Conservation (phyloP, 2,329 filamentous ascomycete species). For the Helotiales sp. region DNA sequence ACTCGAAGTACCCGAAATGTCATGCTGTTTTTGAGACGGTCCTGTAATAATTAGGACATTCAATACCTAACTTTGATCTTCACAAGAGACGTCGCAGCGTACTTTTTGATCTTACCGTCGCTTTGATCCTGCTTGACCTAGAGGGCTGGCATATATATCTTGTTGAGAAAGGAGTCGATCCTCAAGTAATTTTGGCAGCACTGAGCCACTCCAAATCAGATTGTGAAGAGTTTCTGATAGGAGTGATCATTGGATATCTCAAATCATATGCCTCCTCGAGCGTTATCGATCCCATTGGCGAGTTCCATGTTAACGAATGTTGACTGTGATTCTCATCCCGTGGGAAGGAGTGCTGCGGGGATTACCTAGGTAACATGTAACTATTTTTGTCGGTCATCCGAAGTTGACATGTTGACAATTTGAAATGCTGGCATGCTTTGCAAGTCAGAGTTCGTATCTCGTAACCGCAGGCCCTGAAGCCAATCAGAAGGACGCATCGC, state of each 20-base stretch:
- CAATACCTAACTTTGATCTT: not conserved
- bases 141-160: too few species aligned
- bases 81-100: not conserved
- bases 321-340: not conserved
- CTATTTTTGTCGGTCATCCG: not conserved
- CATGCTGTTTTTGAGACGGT: not conserved
- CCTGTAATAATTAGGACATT: not conserved
- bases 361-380: too few species aligned
- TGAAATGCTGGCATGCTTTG: not conserved
- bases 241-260: too few species aligned
- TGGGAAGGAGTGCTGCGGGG: not conserved
- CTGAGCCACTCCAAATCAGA: not conserved
- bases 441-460: not conserved
- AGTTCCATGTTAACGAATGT: not conserved
- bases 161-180: not conserved
- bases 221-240: too few species aligned
- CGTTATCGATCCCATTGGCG: not conserved
- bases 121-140: too few species aligned
- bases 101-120: too few species aligned
- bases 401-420: not conserved
- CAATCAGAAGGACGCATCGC: not conserved
- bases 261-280: too few species aligned
- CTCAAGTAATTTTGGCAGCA: not conserved
- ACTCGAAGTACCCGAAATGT: not conserved
- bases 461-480: not conserved